Conservation (phyloP, 345 rosid genomes). For the Linum usitatissimum region DNA sequence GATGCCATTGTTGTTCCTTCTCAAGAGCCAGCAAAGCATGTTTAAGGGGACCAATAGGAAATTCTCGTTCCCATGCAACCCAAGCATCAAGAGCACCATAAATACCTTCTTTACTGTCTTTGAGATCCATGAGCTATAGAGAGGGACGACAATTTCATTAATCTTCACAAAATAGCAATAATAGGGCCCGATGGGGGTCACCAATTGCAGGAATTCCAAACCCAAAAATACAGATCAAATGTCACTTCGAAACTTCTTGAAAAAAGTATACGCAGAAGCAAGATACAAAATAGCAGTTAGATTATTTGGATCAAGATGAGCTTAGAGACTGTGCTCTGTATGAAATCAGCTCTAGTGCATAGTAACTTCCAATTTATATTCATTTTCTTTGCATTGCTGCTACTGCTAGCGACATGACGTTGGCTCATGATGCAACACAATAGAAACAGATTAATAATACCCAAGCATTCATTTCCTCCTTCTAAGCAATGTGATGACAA, state of each 20-base stretch:
- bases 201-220: too few relatives aligned
- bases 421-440: neutral
- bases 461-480: neutral
- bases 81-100: conserved; percentile 93
- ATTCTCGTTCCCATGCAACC: conserved; percentile 89
- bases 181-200: neutral
- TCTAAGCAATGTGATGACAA: neutral
- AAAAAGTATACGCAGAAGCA: neutral
- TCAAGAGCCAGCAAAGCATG: conserved; percentile 57
- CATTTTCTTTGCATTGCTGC: neutral
- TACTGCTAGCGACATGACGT: neutral
- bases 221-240: too few relatives aligned
- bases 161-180: neutral
- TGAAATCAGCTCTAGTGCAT: neutral
- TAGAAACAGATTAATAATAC: neutral
- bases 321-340: neutral
- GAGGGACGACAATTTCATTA: neutral
- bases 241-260: too few relatives aligned
- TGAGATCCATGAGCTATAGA: conserved; percentile 60
- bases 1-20: conserved; percentile 84
- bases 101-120: conserved; percentile 69
- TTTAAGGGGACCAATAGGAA: conserved; percentile 71
- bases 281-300: neutral
- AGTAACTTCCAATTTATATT: neutral
- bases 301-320: neutral